A percentile compares a stretch with the other conserved stretches of the same genome.
Conservation (phyloP, 2,329 filamentous ascomycete species). For the Trichoderma pleuroti region DNA sequence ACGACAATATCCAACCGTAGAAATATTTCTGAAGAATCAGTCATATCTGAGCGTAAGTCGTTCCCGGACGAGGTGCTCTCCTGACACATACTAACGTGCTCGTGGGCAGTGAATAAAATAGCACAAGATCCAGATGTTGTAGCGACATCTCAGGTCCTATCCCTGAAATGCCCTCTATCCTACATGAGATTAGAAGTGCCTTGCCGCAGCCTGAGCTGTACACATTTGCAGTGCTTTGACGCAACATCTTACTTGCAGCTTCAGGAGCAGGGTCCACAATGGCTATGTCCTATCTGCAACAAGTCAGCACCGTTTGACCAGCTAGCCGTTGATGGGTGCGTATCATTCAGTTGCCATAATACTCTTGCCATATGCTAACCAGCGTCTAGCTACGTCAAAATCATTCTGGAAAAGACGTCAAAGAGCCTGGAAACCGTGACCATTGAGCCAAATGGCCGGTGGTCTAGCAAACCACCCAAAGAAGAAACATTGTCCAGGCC, state of each 20-base stretch:
- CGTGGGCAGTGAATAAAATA: conserved; percentile 65
- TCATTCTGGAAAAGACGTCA: conserved; percentile 75
- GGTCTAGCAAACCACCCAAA: conserved; percentile 49
- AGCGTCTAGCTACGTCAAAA: conserved; percentile 68
- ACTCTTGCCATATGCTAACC: conserved; percentile 20
- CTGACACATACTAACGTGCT: background rate
- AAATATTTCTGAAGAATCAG: conserved; percentile 74
- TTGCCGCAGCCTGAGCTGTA: conserved; percentile 74
- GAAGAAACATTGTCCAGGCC: conserved; percentile 29
- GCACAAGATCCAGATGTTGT: conserved; percentile 86
- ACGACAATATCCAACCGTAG: conserved; percentile 61
- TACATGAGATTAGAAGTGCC: conserved; percentile 78
- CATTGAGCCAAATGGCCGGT: conserved; percentile 81
- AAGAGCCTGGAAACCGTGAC: conserved; percentile 76
- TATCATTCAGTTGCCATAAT: conserved; percentile 15
- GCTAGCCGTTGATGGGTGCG: conserved; percentile 82
- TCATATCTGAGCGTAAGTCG: conserved; percentile 75
- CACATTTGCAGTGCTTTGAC: conserved; percentile 93
- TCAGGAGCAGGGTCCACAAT: conserved; percentile 93
- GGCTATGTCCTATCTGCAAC: conserved; percentile 93
- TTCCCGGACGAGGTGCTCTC: background rate
- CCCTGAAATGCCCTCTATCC: conserved; percentile 87
- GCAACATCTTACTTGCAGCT: conserved; percentile 87
- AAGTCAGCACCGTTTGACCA: conserved; percentile 76
- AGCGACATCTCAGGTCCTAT: conserved; percentile 82